These are phyloP conservation scores for Penicillium fimorum DNA, from an alignment of 495 filamentous ascomycete species.

Conservation along the genomic window DNA sequence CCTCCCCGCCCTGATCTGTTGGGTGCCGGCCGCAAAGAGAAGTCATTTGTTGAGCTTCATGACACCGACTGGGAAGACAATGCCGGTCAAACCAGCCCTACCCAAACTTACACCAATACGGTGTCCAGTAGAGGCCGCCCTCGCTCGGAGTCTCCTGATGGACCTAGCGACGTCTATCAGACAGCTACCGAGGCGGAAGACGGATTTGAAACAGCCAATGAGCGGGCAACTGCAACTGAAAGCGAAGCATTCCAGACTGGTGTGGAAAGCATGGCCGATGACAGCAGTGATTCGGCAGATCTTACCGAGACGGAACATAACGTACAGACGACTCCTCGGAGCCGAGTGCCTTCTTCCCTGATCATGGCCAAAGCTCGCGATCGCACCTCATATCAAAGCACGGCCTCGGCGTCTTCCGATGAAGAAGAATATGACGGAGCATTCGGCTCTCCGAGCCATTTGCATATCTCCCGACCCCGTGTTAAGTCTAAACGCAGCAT, in stretches of 20 bases:
- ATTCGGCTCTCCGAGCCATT: slow-evolving; percentile 60
- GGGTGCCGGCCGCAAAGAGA: slow-evolving; percentile 71
- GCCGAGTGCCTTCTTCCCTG: slow-evolving; percentile 43
- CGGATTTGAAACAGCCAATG: slow-evolving; percentile 79
- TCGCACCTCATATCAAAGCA: slow-evolving; percentile 74
- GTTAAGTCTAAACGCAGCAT: slow-evolving; percentile 64
- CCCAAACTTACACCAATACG: slow-evolving; percentile 28
- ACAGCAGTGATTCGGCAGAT: slow-evolving; percentile 66
- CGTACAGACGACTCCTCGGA: slow-evolving; percentile 45
- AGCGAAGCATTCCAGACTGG: slow-evolving; percentile 95
- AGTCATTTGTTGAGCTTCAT: slow-evolving; percentile 69
- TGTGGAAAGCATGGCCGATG: slow-evolving; percentile 74
- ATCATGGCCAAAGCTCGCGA: slow-evolving; percentile 50
- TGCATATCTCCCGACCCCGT: slow-evolving; percentile 64
- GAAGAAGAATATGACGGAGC: slow-evolving; percentile 61
- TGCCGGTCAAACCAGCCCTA: slow-evolving; percentile 51
- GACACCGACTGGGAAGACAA: slow-evolving; percentile 93
- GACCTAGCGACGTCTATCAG: slow-evolving; percentile 69
- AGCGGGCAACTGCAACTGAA: slow-evolving; percentile 71
- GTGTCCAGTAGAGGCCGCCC: slow-evolving; percentile 20
- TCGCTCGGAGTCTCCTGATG: slow-evolving; percentile 34
- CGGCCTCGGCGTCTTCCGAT: slow-evolving; percentile 83
- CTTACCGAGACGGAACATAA: slow-evolving; percentile 84
- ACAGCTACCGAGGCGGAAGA: slow-evolving; percentile 83
- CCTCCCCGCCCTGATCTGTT: slow-evolving; percentile 67